Evolutionary conservation across 495 filamentous ascomycete species (phyloP), one percentile per base, ranked within the genome.

Genomic region (Xylaria venustula): DNA sequence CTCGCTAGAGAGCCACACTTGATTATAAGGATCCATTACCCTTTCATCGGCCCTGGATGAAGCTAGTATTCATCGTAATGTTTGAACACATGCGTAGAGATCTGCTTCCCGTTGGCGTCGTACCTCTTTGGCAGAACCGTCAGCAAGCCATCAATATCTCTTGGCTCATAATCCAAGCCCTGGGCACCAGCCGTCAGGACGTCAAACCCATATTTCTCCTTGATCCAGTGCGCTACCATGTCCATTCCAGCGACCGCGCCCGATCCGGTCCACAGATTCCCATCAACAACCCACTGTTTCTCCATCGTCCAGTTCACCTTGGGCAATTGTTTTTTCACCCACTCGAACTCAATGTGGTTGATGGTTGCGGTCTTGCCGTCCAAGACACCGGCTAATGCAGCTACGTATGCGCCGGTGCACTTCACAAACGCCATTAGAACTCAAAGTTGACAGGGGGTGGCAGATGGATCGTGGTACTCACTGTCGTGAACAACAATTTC

Each of bases 221-320:
- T 65, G 9, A 75, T 45, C 73, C 73, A 75, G 41, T 72, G 56
- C 0, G 73, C 62, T 37, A 75, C 56, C 73, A 76, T 76, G 45
- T 76, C 73, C 73, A 73, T 76, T 14, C 71, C 73, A 0, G 72
- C 72, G 36, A 71, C 61, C 6, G 73, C 73, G 4, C 73, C 72
- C 47, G 60, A 62, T 12, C 68, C 72, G 14, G 73, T 76, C 73
- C 73, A 76, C 23, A 76, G 54, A 40, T 73, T 72, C 2, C 71
- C 71, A 34, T 75, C 73, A 0, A 69, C 44, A 61, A 74, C 63
- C 72, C 72, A 76, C 66, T 75, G 71, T 46, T 67, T 66, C 44
- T 67, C 62, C 34, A 41, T 42, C 58, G 44, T 59, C 73, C 71
- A 76, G 7, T 75, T 68, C 34, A 76, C 73, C n/a, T 67, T 58